Evolutionary conservation across 2,329 filamentous ascomycete genomes (phyloP).

Genomic region (Bipolaris bicolor): DNA sequence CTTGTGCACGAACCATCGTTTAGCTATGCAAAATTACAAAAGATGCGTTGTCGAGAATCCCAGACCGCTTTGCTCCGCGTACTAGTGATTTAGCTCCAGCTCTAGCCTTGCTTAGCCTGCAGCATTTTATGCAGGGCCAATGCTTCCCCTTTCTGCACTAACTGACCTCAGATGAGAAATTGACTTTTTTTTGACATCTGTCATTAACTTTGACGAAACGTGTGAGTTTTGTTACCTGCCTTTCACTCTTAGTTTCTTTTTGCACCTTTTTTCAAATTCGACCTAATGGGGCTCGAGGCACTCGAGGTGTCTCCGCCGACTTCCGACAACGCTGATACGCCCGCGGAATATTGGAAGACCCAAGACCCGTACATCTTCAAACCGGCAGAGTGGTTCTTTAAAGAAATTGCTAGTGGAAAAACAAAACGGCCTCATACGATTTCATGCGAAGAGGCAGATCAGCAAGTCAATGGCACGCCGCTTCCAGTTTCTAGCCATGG

Average conservation of each 20-base stretch:
- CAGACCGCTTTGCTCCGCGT: background rate
- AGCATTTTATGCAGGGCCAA: background rate
- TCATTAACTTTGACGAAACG: background rate
- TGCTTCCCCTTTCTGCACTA: background rate
- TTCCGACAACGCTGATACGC: background rate
- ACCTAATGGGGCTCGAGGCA: background rate
- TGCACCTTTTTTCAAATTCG: background rate
- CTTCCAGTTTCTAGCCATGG: background rate
- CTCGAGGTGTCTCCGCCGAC: background rate
- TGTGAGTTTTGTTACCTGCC: background rate
- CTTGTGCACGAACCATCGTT: background rate
- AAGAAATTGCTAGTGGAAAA: background rate
- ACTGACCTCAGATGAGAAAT: background rate
- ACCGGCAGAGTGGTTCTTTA: background rate
- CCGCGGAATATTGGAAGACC: background rate
- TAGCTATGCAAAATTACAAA: background rate
- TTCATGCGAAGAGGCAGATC: background rate
- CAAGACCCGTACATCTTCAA: background rate
- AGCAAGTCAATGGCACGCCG: background rate
- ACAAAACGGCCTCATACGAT: background rate
- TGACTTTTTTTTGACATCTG: background rate
- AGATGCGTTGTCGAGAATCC: background rate
- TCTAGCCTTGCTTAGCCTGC: background rate
- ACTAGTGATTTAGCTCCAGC: background rate
- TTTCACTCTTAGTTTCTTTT: background rate